Base-by-base conservation (phyloP, 1,284 basidiomycete genomes). In the Salmacisia buchloeana region DNA sequence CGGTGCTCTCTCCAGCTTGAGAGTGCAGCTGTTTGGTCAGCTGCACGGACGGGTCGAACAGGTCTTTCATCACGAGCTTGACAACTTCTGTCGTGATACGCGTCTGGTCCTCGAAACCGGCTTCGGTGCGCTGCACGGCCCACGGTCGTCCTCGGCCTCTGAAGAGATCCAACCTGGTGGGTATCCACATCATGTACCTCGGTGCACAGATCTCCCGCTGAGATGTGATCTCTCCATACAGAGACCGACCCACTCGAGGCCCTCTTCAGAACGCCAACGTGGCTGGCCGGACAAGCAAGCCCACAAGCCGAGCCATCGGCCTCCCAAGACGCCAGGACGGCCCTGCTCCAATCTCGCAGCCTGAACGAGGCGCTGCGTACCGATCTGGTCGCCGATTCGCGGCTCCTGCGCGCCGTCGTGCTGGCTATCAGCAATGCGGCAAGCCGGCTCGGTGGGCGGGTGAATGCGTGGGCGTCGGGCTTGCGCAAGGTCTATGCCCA, bases 391-490 rank as follows among this genome's bases (percentile, higher is more conserved):
- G 25, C 49, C 49, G 49, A 54, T 9, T 54, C 49, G 9, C 10
- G 21, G 27, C 29, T 54, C 2, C 27, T 54, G 15, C 25, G 27
- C 15, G 27, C 49, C 3, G 29, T 54, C 9, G 23, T 54, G 27
- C 29, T n/a, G 18, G 49, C 49, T 13, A n/a, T 54, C 49, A 54
- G 29, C 49, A 54, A 54, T 31, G 25, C 49, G 27, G 29, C 49
- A 9, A 18, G 25, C 6, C 49, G 49, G 6, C 49, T 54, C 6
- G 49, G 49, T 3, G 25, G 29, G 10, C 49, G 49, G 9, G 21
- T 54, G 25, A 54, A 33, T 31, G 29, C 29, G 18, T 54, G 49
- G 49, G 27, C 49, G 27, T 18, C 34, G 6, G 49, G 49, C 4
- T 31, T 54, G 4, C 13, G 9, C 21, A 27, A 29, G 29, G 49